phyloP scores from a whole-genome alignment of 805 yeast genomes.

The Barnettozyma siamensis region DNA sequence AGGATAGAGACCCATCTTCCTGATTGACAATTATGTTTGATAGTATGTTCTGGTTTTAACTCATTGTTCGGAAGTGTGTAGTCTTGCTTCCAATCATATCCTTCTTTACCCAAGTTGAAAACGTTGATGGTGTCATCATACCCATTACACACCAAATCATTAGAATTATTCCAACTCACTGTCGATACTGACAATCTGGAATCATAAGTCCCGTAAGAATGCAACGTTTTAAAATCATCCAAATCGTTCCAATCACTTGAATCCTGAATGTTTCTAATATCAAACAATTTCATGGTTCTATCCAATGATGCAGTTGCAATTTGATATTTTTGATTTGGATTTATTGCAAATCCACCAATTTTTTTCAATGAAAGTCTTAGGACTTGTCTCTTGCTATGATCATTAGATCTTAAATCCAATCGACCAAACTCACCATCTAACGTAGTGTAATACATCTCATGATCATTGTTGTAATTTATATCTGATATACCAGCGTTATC shows the following conservation, averaged over 20 bases:
- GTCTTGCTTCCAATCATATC: slow-evolving; percentile 16
- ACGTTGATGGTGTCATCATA: slow-evolving; percentile 81
- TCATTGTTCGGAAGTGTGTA: slow-evolving; percentile 24
- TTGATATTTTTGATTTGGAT: slow-evolving; percentile 60
- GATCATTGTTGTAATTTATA: slow-evolving; percentile 50
- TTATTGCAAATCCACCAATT: slow-evolving; percentile 82
- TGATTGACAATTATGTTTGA: slow-evolving; percentile 90
- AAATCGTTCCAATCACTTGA: slow-evolving; percentile 54
- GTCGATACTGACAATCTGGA: slow-evolving; percentile 79
- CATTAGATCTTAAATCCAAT: slow-evolving; percentile 57
- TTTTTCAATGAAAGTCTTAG: slow-evolving; percentile 76
- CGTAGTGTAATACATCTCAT: slow-evolving; percentile 67
- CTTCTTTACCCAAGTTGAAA: slow-evolving; percentile 45
- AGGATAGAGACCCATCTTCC: slow-evolving; percentile 96
- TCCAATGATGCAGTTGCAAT: slow-evolving; percentile 89
- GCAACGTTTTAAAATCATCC: slow-evolving; percentile 31
- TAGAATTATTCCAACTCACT: slow-evolving; percentile 64
- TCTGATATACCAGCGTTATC: slow-evolving; percentile 70
- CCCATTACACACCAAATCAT: slow-evolving; percentile 81
- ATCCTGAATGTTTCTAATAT: slow-evolving; percentile 49
- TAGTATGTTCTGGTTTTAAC: slow-evolving; percentile 53
- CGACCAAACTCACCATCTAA: slow-evolving; percentile 72
- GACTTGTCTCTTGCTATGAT: slow-evolving; percentile 27
- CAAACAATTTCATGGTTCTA: slow-evolving; percentile 83
- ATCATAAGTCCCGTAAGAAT: slow-evolving; percentile 49